phyloP scores from a whole-genome alignment of 2,329 filamentous ascomycete genomes.

The Ophiostoma ulmi region DNA sequence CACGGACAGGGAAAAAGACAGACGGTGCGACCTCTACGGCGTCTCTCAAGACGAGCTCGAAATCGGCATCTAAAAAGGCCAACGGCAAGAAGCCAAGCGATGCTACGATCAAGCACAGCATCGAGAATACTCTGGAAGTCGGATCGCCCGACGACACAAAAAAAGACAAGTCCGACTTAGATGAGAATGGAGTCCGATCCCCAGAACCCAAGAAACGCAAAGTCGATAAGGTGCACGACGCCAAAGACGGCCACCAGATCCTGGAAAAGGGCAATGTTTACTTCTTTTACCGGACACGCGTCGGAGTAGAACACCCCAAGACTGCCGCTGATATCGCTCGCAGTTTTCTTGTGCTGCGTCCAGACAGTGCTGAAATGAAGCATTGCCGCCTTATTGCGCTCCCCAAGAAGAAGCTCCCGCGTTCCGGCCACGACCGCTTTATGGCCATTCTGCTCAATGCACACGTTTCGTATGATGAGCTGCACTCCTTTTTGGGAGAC shows the following conservation, averaged over 20 bases:
- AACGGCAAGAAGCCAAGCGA: neutral
- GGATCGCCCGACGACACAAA: neutral
- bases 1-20: neutral
- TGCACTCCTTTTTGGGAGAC: conserved; percentile 63
- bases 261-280: conserved; percentile 87
- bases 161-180: neutral
- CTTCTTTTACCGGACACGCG: conserved; percentile 79
- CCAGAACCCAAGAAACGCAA: neutral
- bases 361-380: conserved; percentile 55
- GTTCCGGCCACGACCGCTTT: conserved; percentile 62
- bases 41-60: neutral
- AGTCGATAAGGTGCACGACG: neutral
- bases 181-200: neutral
- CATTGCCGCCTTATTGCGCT: conserved; percentile 68
- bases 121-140: neutral
- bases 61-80: neutral
- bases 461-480: conserved; percentile 56
- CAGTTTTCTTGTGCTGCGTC: conserved; percentile 73
- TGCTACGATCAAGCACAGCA: neutral
- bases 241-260: conserved; percentile 45
- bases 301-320: conserved; percentile 65
- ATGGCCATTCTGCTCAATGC: conserved; percentile 80
- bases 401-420: conserved; percentile 78
- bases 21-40: neutral
- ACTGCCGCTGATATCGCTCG: conserved; percentile 68